Conservation (phyloP, 352 stramenopile genomes). For the Phytophthora colocasiae region DNA sequence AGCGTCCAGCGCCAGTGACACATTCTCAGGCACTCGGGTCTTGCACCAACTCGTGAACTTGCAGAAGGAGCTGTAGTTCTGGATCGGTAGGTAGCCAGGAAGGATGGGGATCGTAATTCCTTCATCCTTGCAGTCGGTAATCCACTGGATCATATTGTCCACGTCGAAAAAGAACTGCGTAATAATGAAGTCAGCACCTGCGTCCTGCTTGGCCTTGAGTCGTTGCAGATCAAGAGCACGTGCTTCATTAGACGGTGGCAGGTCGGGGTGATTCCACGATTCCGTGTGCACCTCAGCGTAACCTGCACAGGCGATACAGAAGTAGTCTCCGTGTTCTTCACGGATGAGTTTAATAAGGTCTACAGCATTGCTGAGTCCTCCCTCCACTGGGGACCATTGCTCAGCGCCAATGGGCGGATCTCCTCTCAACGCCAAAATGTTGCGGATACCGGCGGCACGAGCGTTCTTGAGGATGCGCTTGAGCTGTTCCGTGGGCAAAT, state of each 20-base stretch:
- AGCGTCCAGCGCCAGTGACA: slow-evolving; percentile 69
- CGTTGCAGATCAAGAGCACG: slow-evolving; percentile 94
- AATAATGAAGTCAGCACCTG: slow-evolving; percentile 98
- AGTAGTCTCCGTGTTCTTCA: slow-evolving; percentile 96
- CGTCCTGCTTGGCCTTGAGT: slow-evolving; percentile 97
- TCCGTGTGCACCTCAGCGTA: slow-evolving; percentile 96
- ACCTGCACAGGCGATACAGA: slow-evolving; percentile 97
- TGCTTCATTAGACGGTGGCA: slow-evolving; percentile 82
- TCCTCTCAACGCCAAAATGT: slow-evolving; percentile 98
- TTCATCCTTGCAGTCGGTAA: slow-evolving; percentile 91
- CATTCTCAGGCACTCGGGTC: slow-evolving; percentile 93
- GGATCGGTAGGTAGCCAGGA: slow-evolving; percentile 91
- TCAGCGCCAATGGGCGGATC: slow-evolving; percentile 95
- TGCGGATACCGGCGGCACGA: slow-evolving; percentile 92
- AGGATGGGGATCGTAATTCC: slow-evolving; percentile 97
- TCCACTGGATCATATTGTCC: slow-evolving; percentile 96
- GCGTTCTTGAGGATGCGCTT: slow-evolving; percentile 73
- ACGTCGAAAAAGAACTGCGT: slow-evolving; percentile 99
- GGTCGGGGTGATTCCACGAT: slow-evolving; percentile 85
- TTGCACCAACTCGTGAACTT: slow-evolving; percentile 99
- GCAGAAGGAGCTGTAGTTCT: slow-evolving; percentile 96
- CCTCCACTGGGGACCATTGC: slow-evolving; percentile 82
- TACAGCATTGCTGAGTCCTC: slow-evolving; percentile 93
- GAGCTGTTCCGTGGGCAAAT: slow-evolving; percentile 72
- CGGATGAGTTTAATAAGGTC: slow-evolving; percentile 98